Evolutionary conservation across 768 basidiomycete species (phyloP).

Genomic region (Lactarius sanguifluus): DNA sequence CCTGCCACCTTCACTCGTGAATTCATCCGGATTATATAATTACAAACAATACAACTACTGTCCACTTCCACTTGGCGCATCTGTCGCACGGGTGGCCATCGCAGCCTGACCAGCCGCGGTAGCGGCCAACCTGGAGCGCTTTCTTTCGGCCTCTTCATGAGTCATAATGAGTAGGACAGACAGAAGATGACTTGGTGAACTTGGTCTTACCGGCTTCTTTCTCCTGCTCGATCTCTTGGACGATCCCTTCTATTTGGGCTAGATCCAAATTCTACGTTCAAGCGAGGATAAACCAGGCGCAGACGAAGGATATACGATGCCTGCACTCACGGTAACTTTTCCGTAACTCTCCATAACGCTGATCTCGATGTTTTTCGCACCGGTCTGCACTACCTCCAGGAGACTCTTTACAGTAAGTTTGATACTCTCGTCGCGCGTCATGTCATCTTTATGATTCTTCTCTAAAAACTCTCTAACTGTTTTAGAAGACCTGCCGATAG

Average conservation of each 20-base stretch:
- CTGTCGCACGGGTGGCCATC: constrained; percentile 63
- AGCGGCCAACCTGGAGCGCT: constrained; percentile 84
- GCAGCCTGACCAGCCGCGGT: constrained; percentile 90
- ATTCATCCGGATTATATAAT: constrained; percentile 15
- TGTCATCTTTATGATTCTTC: constrained; percentile 93
- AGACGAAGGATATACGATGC: neutral
- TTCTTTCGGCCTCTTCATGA: constrained; percentile 85
- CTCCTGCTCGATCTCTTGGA: constrained; percentile 91
- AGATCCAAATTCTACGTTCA: constrained; percentile 73
- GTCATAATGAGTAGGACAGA: constrained; percentile 14
- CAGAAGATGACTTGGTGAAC: neutral
- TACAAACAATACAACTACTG: constrained; percentile 21
- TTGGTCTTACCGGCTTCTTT: constrained; percentile 81
- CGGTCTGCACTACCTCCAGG: constrained; percentile 97
- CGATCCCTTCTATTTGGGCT: constrained; percentile 87
- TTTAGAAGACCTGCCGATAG: constrained; percentile 96
- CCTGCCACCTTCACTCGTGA: neutral
- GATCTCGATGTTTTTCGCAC: constrained; percentile 99
- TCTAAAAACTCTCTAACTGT: constrained; percentile 98
- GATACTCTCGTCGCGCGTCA: constrained; percentile 86
- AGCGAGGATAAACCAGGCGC: constrained; percentile 5
- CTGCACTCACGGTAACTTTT: constrained; percentile 74
- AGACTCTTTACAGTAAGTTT: constrained; percentile 94
- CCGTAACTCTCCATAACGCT: constrained; percentile 96
- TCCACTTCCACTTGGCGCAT: constrained; percentile 41